These are phyloP conservation scores for Samsoniella hepiali DNA, from an alignment of 2,329 filamentous ascomycete species.

Conservation along the genomic window DNA sequence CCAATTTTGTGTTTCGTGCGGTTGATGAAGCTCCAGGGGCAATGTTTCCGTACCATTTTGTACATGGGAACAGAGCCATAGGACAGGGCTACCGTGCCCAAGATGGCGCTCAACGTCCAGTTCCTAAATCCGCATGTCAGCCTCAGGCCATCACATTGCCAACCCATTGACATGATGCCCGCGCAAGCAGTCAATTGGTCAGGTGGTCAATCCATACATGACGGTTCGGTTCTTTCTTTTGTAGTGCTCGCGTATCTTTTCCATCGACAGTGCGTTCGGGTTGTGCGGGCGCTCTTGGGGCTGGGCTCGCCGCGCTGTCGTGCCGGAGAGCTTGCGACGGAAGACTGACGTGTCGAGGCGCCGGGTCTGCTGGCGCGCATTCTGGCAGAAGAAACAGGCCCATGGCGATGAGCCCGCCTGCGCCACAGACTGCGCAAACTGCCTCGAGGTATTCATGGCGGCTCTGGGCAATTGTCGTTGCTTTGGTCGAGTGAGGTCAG, in stretches of 20 bases:
- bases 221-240: constrained; percentile 64
- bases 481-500: background rate
- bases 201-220: constrained; percentile 30
- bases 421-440: constrained; percentile 33
- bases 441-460: constrained; percentile 40
- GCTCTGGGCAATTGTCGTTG: background rate
- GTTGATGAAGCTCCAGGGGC: background rate
- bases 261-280: constrained; percentile 47
- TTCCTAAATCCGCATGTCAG: constrained; percentile 46
- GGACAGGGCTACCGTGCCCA: constrained; percentile 75
- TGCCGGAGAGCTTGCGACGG: constrained; percentile 33
- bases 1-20: background rate
- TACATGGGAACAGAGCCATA: constrained; percentile 85
- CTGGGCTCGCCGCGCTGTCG: constrained; percentile 25
- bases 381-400: constrained; percentile 39
- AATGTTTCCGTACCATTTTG: constrained; percentile 64
- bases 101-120: constrained; percentile 73
- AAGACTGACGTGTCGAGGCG: constrained; percentile 25
- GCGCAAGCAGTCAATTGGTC: constrained; percentile 6
- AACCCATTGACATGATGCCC: background rate
- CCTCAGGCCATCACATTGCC: background rate
- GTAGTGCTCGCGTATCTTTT: constrained; percentile 61
- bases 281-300: constrained; percentile 25
- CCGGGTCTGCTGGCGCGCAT: constrained; percentile 30
- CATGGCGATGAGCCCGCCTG: constrained; percentile 29